Base-by-base conservation (phyloP, 352 stramenopile species). In the Globisporangium perplexum region DNA sequence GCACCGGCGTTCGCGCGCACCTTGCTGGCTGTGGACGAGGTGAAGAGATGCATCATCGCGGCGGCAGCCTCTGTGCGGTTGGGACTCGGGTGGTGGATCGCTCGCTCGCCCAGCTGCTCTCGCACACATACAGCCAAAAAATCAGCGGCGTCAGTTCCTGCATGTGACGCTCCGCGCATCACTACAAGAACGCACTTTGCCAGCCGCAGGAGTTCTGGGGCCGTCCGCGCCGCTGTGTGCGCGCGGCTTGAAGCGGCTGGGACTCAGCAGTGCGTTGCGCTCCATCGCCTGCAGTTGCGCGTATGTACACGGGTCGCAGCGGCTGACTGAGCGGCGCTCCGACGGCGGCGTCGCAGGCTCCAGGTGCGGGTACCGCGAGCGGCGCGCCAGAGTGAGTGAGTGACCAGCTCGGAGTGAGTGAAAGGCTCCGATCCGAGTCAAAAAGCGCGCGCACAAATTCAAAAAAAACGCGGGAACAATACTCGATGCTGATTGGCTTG, bases 1-100 rank as follows among this genome's bases (percentile, higher is more conserved):
- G n/a, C n/a, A n/a, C n/a, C n/a, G n/a, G n/a, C n/a, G n/a, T n/a
- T 18, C 11, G 18, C 39, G 18, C 43, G 47, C 24, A 62, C 55
- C 51, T 68, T 59, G 66, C 15, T 54, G 4, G 44, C 59, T 7
- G 56, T 46, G 0, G 72, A 78, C 1, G 72, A 80, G 15, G 75
- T 65, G 41, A 92, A 72, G 17, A 92, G 48, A 55, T 88, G 71
- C 78, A 92, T 85, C 81, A 92, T 92, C 22, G 81, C 81, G 1
- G 78, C 73, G 3, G 81, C 81, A 17, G 81, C 81, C 57, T 92
- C 81, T 0, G 78, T 90, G 46, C 81, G 74, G 51, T 90, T 92
- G 22, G 81, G 81, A 60, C 78, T 90, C 23, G 81, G 81, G 53
- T 90, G 72, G 45, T 79, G 74, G 7, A 86, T 69, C n/a, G 68